Conservation (phyloP, 805 yeast species). For the Ogataea henricii region DNA sequence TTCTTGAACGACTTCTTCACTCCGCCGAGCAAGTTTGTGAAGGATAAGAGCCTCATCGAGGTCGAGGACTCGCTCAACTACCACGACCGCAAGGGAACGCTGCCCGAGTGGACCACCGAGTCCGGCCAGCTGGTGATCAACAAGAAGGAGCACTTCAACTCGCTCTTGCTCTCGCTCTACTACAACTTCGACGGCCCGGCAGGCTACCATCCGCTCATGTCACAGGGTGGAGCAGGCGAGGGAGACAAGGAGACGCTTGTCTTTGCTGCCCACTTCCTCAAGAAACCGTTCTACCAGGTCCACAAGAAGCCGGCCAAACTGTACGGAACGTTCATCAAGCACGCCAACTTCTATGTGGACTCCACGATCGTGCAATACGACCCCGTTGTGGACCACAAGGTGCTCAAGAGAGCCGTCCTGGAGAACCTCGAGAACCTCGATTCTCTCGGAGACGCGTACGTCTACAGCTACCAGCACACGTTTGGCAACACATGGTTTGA, state of each 20-base stretch:
- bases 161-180: constrained; percentile 61
- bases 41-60: constrained; percentile 13
- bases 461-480: constrained; percentile 23
- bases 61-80: constrained; percentile 39
- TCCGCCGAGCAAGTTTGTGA: constrained; percentile 18
- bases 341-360: constrained; percentile 28
- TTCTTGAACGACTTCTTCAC: constrained; percentile 27
- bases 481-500: constrained; percentile 20
- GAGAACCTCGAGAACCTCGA: constrained; percentile 9
- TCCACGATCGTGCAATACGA: constrained; percentile 35
- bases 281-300: constrained; percentile 51
- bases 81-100: constrained; percentile 63
- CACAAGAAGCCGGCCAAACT: constrained; percentile 35
- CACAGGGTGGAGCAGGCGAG: constrained; percentile 70
- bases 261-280: constrained; percentile 58
- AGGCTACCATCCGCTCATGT: constrained; percentile 57
- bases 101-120: constrained; percentile 68
- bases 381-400: constrained; percentile 29
- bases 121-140: constrained; percentile 66
- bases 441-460: constrained; percentile 12
- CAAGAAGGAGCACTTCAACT: constrained; percentile 57
- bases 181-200: constrained; percentile 68
- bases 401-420: constrained; percentile 18
- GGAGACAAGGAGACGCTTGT: constrained; percentile 78
- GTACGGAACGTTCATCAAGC: constrained; percentile 25